phyloP scores from a whole-genome alignment of 306 rosid genomes.

The Dicorynia guianensis region DNA sequence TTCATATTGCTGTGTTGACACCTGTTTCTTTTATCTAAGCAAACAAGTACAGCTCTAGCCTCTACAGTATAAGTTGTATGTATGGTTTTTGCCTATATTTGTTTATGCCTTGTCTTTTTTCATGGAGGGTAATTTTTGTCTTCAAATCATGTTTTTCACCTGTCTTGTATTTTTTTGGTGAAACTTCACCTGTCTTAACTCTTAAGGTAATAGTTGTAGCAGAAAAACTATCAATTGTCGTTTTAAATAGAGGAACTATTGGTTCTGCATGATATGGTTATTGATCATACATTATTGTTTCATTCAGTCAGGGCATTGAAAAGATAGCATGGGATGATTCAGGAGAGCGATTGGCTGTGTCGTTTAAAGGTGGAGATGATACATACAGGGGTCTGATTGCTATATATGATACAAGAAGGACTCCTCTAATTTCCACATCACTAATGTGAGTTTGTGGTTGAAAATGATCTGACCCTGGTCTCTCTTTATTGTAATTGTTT shows the following conservation, averaged over 20 bases:
- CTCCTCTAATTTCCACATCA: conserved; percentile 78
- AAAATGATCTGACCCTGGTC: conserved; percentile 6
- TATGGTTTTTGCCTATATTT: neutral
- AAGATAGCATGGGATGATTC: conserved; percentile 97
- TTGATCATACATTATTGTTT: neutral
- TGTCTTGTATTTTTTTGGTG: no score
- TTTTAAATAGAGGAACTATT: conserved; percentile 1
- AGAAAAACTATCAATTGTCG: neutral
- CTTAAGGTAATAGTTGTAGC: neutral
- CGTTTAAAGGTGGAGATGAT: conserved; percentile 81
- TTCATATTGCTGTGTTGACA: neutral
- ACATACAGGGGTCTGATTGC: conserved; percentile 83
- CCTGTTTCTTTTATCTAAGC: neutral
- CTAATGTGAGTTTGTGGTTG: conserved; percentile 70
- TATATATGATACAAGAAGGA: conserved; percentile 80
- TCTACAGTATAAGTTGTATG: neutral
- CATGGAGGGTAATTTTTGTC: neutral
- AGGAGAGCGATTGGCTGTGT: conserved; percentile 94
- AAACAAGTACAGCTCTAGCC: neutral
- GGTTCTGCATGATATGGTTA: conserved; percentile 10
- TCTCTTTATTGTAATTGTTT: neutral
- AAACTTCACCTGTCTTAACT: neutral
- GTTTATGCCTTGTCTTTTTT: neutral
- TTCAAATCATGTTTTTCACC: conserved; percentile 12
- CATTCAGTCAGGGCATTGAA: conserved; percentile 81